phyloP scores from a whole-genome alignment of 2,329 filamentous ascomycete species.

The Penicillium palitans region DNA sequence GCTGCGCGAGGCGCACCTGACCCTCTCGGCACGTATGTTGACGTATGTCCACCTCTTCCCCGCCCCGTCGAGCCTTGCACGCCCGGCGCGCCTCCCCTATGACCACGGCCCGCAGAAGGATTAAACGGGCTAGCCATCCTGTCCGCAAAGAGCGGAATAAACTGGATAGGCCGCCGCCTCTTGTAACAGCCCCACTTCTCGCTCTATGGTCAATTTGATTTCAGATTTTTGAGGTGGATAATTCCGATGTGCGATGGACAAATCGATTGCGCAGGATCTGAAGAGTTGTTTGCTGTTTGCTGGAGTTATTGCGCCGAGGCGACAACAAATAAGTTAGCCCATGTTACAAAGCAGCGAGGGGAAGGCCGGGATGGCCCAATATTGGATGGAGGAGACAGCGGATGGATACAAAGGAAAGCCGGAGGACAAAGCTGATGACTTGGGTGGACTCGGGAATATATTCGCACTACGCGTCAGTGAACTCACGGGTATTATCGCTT shows the following conservation, averaged over 20 bases:
- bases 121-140: slow-evolving; percentile 36
- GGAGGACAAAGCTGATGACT: neutral
- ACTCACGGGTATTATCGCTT: neutral
- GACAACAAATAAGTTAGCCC: slow-evolving; percentile 19
- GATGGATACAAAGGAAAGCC: slow-evolving; percentile 1
- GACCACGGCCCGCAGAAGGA: slow-evolving; percentile 29
- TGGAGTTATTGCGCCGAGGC: slow-evolving; percentile 19
- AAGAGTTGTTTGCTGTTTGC: slow-evolving; percentile 9
- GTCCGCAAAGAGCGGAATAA: slow-evolving; percentile 25
- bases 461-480: neutral
- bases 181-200: neutral
- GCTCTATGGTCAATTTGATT: neutral
- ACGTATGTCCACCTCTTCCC: slow-evolving; percentile 27
- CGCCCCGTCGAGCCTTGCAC: slow-evolving; percentile 24
- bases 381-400: neutral
- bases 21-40: slow-evolving; percentile 22
- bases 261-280: neutral
- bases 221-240: neutral
- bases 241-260: neutral
- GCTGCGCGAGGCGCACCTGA: slow-evolving; percentile 18
- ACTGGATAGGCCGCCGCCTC: slow-evolving; percentile 22
- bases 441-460: neutral
- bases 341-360: slow-evolving; percentile 6
- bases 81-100: slow-evolving; percentile 26
- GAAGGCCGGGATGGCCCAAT: neutral